Evolutionary conservation across 805 yeast species (phyloP), one percentile per base, ranked within the genome.

Genomic region (Yamadazyma akitaensis): DNA sequence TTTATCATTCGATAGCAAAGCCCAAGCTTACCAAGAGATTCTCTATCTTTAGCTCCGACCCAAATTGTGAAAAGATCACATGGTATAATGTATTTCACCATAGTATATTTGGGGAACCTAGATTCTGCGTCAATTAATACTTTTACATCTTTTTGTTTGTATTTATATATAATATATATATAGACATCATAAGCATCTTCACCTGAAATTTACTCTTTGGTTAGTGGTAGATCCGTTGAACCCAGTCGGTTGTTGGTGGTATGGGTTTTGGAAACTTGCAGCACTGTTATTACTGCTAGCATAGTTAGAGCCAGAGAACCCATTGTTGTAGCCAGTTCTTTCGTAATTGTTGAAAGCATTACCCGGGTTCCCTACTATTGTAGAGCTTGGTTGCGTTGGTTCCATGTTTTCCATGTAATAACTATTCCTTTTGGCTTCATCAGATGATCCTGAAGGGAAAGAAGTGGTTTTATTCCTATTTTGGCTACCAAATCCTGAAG

Each of bases 11-110:
- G 2, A 12, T 4, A 4, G 31, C n/a, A 17, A 24, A 16, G 12
- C 26, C 25, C 34, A 31, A 19, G 5, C 33, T 48, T 10, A 8
- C 18, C 21, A 52, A 52, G 33, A 33, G 56, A 19, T 50, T 50
- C 30, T 45, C 53, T 2, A 51, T 57, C 10, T 56, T 53, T 43
- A 54, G 59, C 34, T 42, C 47, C 19, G 60, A 60, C 1, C 56
- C 55, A 17, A 64, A 64, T 24, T 79, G 82, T 60, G 75, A 68
- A 24, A 72, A 72, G 3, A 69, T 79, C 10, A 77, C 81, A 0
- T 78, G 82, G 82, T 70, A 58, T 51, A 77, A 72, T 46, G 70
- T 77, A 0, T 73, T 79, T 50, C 79, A 70, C 50, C 75, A 75
- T 46, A 69, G 78, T 43, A 62, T 78, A 7, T 77, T 77, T 55